These are phyloP conservation scores for Leccinum pachyderme DNA, from an alignment of 1,284 basidiomycete genomes.

Conservation along the genomic window DNA sequence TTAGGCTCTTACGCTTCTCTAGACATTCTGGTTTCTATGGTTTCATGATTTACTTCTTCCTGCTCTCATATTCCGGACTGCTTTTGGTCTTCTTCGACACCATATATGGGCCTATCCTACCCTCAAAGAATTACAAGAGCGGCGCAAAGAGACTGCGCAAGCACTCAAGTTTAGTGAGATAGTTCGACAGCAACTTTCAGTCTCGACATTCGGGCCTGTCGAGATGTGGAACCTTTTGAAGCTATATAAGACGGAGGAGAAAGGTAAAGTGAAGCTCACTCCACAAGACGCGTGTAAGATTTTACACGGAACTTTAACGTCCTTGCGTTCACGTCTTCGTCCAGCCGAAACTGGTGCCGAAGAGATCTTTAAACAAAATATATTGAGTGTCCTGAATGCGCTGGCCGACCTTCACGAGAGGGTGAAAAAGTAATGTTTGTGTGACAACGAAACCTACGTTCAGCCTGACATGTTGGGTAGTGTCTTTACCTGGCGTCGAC, in stretches of 20 bases:
- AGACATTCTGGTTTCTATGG: constrained; percentile 68
- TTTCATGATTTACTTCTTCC: constrained; percentile 55
- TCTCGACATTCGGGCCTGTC: constrained; percentile 45
- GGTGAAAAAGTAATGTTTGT: constrained; percentile 53
- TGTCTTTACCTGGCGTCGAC: constrained; percentile 62
- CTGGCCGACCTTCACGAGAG: constrained; percentile 65
- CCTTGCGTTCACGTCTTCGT: neutral
- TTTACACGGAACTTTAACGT: neutral
- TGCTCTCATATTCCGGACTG: constrained; percentile 45
- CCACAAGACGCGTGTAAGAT: constrained; percentile 18
- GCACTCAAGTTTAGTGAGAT: constrained; percentile 54
- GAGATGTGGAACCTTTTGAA: constrained; percentile 56
- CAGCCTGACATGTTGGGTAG: constrained; percentile 34
- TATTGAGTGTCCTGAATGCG: constrained; percentile 43
- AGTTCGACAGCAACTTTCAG: constrained; percentile 45
- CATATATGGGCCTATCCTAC: constrained; percentile 56
- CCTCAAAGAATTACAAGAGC: constrained; percentile 49
- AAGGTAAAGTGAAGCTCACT: constrained; percentile 29
- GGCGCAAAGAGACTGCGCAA: constrained; percentile 44
- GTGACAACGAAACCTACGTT: neutral
- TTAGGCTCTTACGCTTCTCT: constrained; percentile 12
- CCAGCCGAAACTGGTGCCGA: constrained; percentile 25
- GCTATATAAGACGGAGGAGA: constrained; percentile 32
- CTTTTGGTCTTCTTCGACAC: constrained; percentile 48
- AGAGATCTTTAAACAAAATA: constrained; percentile 43